These are phyloP conservation scores for Colletotrichum camelliae DNA, from an alignment of 2,329 filamentous ascomycete species.

Conservation along the genomic window DNA sequence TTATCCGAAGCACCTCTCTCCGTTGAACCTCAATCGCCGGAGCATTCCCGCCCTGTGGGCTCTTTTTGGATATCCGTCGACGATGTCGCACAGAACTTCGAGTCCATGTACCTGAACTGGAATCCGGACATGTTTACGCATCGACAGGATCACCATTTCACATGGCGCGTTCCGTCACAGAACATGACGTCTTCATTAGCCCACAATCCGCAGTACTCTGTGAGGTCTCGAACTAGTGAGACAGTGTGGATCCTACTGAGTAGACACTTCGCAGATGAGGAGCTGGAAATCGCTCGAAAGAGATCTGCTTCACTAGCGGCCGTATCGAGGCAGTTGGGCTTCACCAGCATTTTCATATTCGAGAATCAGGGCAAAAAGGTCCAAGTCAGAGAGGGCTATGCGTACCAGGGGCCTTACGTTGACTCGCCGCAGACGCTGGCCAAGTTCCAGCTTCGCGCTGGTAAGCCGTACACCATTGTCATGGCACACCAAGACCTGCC, in stretches of 20 bases:
- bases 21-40: slow-evolving; percentile 23
- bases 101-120: slow-evolving; percentile 98
- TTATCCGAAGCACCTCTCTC: not conserved
- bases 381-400: slow-evolving; percentile 72
- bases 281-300: slow-evolving; percentile 60
- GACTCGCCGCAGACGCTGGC: slow-evolving; percentile 93
- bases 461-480: slow-evolving; percentile 63
- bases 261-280: slow-evolving; percentile 80
- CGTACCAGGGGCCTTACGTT: slow-evolving; percentile 84
- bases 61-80: slow-evolving; percentile 94
- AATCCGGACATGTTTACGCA: slow-evolving; percentile 83
- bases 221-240: slow-evolving; percentile 62
- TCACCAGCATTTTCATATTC: slow-evolving; percentile 88
- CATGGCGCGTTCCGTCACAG: slow-evolving; percentile 70
- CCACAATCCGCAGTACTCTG: slow-evolving; percentile 75
- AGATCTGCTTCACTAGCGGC: slow-evolving; percentile 45
- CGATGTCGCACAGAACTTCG: slow-evolving; percentile 88
- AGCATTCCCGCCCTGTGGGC: slow-evolving; percentile 54
- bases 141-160: slow-evolving; percentile 89
- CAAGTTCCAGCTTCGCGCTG: slow-evolving; percentile 56
- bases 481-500: slow-evolving; percentile 82
- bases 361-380: slow-evolving; percentile 73
- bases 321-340: slow-evolving; percentile 68
- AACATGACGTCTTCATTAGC: slow-evolving; percentile 61
- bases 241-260: slow-evolving; percentile 84